phyloP scores from a whole-genome alignment of 768 basidiomycete species.

The Lactifluus volemus region DNA sequence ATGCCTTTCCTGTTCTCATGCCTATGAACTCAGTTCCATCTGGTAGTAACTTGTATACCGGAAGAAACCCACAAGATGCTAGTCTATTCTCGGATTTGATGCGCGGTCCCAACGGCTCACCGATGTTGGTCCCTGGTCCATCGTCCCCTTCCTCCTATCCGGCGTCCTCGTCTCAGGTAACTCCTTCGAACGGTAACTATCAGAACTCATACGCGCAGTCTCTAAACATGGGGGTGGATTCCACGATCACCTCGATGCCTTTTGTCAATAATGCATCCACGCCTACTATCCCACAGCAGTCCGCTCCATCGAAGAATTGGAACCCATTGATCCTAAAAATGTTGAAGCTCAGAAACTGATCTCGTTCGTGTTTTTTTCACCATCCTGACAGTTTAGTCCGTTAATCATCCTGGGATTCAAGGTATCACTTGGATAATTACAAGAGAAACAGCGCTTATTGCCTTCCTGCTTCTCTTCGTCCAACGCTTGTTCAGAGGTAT shows the following conservation, averaged over 20 bases:
- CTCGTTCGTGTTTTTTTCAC: conserved; percentile 37
- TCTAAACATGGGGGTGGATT: conserved; percentile 50
- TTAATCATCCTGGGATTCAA: conserved; percentile 24
- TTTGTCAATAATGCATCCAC: conserved; percentile 28
- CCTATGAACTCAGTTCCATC: conserved; percentile 39
- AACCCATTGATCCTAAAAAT: conserved; percentile 63
- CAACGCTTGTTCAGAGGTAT: conserved; percentile 81
- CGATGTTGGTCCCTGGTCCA: conserved; percentile 44
- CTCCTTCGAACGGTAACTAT: conserved; percentile 19
- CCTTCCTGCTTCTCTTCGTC: conserved; percentile 78
- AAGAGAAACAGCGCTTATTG: conserved; percentile 80
- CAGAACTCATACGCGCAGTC: conserved; percentile 41
- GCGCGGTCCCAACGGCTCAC: conserved; percentile 35
- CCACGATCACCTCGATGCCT: conserved; percentile 39
- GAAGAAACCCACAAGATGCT: conserved; percentile 36
- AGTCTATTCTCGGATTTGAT: conserved; percentile 37
- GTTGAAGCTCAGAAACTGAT: conserved; percentile 78
- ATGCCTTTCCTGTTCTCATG: conserved; percentile 48
- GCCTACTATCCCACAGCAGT: conserved; percentile 28
- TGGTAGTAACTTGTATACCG: conserved; percentile 37
- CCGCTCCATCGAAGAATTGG: conserved; percentile 34
- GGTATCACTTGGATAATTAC: conserved; percentile 89
- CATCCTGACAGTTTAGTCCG: not conserved
- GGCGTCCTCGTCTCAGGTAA: conserved; percentile 17
- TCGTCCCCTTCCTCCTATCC: conserved; percentile 29